Conservation (phyloP, 441 rosid genomes). For the Adansonia gregorii region DNA sequence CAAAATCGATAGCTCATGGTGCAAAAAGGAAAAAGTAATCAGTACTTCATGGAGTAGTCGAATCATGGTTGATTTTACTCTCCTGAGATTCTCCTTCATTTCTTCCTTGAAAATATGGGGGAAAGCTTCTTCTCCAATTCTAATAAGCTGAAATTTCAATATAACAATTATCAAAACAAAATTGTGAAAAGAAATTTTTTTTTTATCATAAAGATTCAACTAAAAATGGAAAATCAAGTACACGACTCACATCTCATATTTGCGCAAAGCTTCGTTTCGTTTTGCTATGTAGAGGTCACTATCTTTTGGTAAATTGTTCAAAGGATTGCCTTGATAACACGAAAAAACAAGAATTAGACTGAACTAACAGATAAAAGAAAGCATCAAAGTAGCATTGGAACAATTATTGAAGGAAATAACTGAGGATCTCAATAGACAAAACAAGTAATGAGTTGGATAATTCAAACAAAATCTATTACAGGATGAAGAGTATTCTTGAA, state of each 20-base stretch:
- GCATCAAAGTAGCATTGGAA: not conserved
- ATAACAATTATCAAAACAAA: slow-evolving; percentile 10
- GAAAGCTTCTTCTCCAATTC: slow-evolving; percentile 82
- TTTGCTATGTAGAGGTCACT: slow-evolving; percentile 74
- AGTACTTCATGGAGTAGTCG: slow-evolving; percentile 16
- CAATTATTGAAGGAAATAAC: not conserved
- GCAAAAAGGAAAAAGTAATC: not conserved
- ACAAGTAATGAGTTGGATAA: not conserved
- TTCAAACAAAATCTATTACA: not conserved
- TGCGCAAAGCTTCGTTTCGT: slow-evolving; percentile 73
- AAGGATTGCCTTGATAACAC: slow-evolving; percentile 53
- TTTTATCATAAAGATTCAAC: not conserved
- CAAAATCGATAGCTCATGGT: slow-evolving; percentile 9
- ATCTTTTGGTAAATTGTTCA: slow-evolving; percentile 76
- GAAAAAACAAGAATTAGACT: not conserved
- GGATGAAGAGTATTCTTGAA: not conserved
- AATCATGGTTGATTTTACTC: not conserved
- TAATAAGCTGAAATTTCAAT: slow-evolving; percentile 58
- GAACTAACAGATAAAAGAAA: slow-evolving; percentile 15
- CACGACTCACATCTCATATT: slow-evolving; percentile 72
- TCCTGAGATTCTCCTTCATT: slow-evolving; percentile 9
- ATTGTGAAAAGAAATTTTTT: not conserved
- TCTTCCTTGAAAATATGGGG: slow-evolving; percentile 58
- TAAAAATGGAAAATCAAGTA: not conserved
- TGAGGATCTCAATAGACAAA: not conserved